Conservation (phyloP, 768 basidiomycete species). For the Rhodotorula toruloides region DNA sequence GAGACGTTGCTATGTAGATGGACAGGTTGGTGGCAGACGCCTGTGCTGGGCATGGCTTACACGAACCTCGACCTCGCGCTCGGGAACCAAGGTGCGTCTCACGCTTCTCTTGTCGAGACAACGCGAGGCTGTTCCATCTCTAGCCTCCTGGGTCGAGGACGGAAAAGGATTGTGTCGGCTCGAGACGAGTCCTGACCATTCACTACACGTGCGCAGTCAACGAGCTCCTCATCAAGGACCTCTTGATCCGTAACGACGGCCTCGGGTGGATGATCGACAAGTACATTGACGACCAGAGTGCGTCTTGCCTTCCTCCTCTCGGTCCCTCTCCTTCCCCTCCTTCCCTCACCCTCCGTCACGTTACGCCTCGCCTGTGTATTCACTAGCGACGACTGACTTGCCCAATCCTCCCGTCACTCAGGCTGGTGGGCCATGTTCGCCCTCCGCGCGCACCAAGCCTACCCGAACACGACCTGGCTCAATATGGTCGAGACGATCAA, state of each 20-base stretch:
- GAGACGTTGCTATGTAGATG: not conserved
- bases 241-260: slow-evolving; percentile 19
- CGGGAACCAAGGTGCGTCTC: slow-evolving; percentile 11
- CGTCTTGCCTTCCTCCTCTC: not conserved
- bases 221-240: slow-evolving; percentile 22
- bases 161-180: no score
- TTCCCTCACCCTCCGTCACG: not conserved
- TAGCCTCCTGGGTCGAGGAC: no score
- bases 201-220: not conserved
- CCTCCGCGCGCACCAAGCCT: slow-evolving; percentile 17
- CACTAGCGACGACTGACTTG: not conserved
- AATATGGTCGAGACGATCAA: slow-evolving; percentile 3
- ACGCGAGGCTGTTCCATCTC: no score
- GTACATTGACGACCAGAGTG: slow-evolving; percentile 33
- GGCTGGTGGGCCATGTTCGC: slow-evolving; percentile 33
- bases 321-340: not conserved
- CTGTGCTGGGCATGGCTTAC: slow-evolving; percentile 23
- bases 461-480: slow-evolving; percentile 27
- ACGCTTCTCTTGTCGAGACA: not conserved
- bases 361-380: not conserved
- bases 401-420: not conserved
- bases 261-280: slow-evolving; percentile 25
- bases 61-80: slow-evolving; percentile 22
- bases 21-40: slow-evolving; percentile 28
- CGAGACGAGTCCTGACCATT: no score